Conservation (phyloP, 352 stramenopile genomes). For the Hyphochytrium catenoides region DNA sequence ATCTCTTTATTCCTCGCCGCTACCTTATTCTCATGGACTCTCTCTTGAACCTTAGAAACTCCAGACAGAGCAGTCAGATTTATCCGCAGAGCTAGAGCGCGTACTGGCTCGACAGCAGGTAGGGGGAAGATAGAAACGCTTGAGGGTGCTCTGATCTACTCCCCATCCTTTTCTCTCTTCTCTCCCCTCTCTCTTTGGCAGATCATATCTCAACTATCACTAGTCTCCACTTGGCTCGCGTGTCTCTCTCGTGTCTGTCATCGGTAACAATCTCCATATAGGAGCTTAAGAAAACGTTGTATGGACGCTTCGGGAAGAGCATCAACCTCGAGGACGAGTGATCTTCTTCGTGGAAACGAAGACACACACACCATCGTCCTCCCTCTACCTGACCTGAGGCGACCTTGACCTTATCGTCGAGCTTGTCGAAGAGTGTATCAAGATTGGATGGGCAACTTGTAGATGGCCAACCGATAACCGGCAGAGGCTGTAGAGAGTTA, state of each 20-base stretch:
- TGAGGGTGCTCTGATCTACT: too few species aligned
- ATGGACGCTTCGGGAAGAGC: conserved; percentile 80
- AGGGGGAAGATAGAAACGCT: conserved; percentile 50
- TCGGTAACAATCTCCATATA: conserved; percentile 10
- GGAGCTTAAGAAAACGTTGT: conserved; percentile 79
- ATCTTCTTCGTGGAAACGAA: neutral
- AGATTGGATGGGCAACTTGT: too few species aligned
- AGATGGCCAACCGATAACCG: too few species aligned
- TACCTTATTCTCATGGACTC: conserved; percentile 2
- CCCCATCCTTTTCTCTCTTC: neutral
- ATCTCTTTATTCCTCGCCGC: neutral
- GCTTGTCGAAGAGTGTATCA: too few species aligned
- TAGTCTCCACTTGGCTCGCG: conserved; percentile 10
- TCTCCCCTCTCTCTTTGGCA: neutral
- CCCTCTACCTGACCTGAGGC: too few species aligned
- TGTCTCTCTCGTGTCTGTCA: conserved; percentile 6
- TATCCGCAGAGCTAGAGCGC: too few species aligned
- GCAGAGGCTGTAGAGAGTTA: too few species aligned
- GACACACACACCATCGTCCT: too few species aligned
- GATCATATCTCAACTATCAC: conserved; percentile 2
- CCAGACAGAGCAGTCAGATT: conserved; percentile 45
- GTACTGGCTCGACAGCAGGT: conserved; percentile 62
- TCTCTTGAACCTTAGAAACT: conserved; percentile 24
- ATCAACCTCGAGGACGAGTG: conserved; percentile 90
- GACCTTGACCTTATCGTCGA: too few species aligned